These are phyloP conservation scores for Coelastrella sp. DNA, from an alignment of 139 green algal species.

Conservation along the genomic window DNA sequence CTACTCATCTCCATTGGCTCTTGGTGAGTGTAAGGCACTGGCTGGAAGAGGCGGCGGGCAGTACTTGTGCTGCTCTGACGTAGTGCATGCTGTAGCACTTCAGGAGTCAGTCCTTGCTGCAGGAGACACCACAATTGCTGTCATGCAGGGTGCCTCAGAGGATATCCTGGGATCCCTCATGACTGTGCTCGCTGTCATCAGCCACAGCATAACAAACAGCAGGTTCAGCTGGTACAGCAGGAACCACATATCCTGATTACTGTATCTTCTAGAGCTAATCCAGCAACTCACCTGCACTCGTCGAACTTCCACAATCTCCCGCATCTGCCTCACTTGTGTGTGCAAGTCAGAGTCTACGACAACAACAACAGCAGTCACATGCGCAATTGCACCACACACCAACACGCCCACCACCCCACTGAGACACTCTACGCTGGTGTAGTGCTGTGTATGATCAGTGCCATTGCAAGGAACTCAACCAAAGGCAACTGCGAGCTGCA, in stretches of 20 bases:
- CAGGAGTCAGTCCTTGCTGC: not conserved
- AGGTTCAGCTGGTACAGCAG: not conserved
- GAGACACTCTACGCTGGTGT: too few species aligned
- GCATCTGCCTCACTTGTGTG: constrained; percentile 20
- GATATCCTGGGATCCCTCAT: not conserved
- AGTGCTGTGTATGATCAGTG: too few species aligned
- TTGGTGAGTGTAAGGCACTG: constrained; percentile 64
- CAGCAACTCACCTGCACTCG: constrained; percentile 8
- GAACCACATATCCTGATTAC: too few species aligned
- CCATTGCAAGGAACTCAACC: too few species aligned
- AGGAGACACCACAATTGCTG: not conserved
- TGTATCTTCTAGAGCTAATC: not conserved
- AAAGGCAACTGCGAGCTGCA: too few species aligned
- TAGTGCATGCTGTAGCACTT: constrained; percentile 14
- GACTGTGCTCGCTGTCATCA: too few species aligned
- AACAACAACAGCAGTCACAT: not conserved
- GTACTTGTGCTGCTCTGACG: not conserved
- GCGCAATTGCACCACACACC: not conserved
- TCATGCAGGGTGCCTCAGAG: not conserved
- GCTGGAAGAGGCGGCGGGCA: constrained; percentile 26
- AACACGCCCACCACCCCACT: not conserved
- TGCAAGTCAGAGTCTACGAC: constrained; percentile 7
- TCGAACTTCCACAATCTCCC: constrained; percentile 11
- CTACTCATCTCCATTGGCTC: constrained; percentile 49
- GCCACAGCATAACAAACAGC: not conserved